These are phyloP conservation scores for Aspergillus sp. DNA, from an alignment of 2,329 filamentous ascomycete species.

Conservation along the genomic window DNA sequence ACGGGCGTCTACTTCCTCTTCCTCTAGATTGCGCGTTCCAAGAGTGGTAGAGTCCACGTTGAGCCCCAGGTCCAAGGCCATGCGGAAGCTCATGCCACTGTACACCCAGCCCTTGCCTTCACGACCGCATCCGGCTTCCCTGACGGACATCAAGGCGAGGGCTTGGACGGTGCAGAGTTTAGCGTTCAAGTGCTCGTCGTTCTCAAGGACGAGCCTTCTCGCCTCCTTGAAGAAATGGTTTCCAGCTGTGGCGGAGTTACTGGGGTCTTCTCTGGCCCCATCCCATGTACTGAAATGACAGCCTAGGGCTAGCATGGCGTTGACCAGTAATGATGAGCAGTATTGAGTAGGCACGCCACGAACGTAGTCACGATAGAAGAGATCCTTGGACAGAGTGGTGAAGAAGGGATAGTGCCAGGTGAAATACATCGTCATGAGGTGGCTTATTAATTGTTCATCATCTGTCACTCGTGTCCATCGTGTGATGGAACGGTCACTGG, in stretches of 20 bases:
- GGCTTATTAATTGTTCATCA: slow-evolving; percentile 73
- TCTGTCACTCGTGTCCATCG: slow-evolving; percentile 87
- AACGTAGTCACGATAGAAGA: slow-evolving; percentile 84
- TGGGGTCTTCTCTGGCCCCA: slow-evolving; percentile 67
- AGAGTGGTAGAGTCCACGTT: slow-evolving; percentile 76
- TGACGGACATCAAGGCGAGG: slow-evolving; percentile 89
- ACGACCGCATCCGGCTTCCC: slow-evolving; percentile 89
- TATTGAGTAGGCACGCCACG: slow-evolving; percentile 69
- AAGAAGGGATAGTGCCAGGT: slow-evolving; percentile 98
- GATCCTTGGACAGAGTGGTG: slow-evolving; percentile 77
- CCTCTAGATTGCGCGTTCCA: slow-evolving; percentile 62
- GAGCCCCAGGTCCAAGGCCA: slow-evolving; percentile 91
- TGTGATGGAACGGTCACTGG: slow-evolving; percentile 66
- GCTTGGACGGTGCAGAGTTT: slow-evolving; percentile 89
- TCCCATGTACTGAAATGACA: slow-evolving; percentile 84
- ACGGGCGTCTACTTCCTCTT: slow-evolving; percentile 83
- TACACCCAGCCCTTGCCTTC: slow-evolving; percentile 98
- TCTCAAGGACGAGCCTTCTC: slow-evolving; percentile 82
- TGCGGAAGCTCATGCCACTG: slow-evolving; percentile 96
- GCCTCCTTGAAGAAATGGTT: slow-evolving; percentile 96
- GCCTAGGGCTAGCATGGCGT: slow-evolving; percentile 87
- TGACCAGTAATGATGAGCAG: slow-evolving; percentile 86
- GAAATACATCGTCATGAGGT: slow-evolving; percentile 97
- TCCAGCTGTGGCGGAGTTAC: slow-evolving; percentile 80
- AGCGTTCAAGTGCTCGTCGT: slow-evolving; percentile 90